Evolutionary conservation across 345 rosid species (phyloP).

Genomic region (Brassica cretica): DNA sequence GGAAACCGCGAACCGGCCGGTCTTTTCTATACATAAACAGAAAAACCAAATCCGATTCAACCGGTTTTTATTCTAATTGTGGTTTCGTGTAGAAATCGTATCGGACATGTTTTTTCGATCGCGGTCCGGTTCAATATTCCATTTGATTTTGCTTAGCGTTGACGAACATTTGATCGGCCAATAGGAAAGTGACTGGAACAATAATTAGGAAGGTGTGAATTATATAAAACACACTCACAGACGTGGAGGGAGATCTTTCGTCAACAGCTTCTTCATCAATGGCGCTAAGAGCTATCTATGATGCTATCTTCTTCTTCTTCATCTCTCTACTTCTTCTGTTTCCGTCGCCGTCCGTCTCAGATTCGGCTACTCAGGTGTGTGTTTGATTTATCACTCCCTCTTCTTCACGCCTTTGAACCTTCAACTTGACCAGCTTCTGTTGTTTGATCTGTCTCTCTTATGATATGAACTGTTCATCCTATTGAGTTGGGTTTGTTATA

Average conservation of each 20-base stretch:
- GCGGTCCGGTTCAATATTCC: not conserved
- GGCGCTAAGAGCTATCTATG: constrained; percentile 27
- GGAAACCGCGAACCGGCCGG: constrained; percentile 4
- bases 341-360: constrained; percentile 24
- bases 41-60: not conserved
- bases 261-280: constrained; percentile 28
- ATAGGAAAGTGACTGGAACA: not conserved
- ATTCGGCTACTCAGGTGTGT: constrained; percentile 37
- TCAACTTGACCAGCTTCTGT: not conserved
- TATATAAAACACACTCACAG: not conserved
- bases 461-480: not conserved
- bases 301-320: constrained; percentile 6
- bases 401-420: not conserved
- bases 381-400: constrained; percentile 3
- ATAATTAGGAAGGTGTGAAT: constrained; percentile 1
- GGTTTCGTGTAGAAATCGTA: not conserved
- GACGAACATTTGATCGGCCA: constrained; percentile 20
- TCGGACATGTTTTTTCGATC: not conserved
- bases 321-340: constrained; percentile 28
- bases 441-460: constrained; percentile 3
- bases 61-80: constrained; percentile 2
- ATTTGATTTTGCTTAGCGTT: not conserved
- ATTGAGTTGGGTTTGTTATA: constrained; percentile 10
- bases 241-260: not conserved
- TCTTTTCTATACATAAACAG: not conserved